Evolutionary conservation across 805 yeast species (phyloP).

Genomic region (Vanderwaltozyma yarrowii): DNA sequence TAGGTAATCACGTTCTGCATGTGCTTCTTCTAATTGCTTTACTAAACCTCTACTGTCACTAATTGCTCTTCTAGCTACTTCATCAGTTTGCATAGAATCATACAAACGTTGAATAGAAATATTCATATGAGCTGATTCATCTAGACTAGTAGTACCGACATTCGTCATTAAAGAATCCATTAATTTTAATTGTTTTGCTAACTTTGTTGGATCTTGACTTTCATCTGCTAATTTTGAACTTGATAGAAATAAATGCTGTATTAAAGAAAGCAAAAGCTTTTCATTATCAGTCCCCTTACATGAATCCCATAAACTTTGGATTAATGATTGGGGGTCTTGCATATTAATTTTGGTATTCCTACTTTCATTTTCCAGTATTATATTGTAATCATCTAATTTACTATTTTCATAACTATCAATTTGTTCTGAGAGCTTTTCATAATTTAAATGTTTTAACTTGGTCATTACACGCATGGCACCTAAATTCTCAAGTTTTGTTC

Average conservation of each 20-base stretch:
- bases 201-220: conserved; percentile 19
- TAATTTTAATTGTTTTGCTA: conserved; percentile 35
- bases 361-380: conserved; percentile 14
- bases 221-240: conserved; percentile 19
- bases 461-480: conserved; percentile 27
- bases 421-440: conserved; percentile 56
- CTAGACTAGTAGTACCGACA: conserved; percentile 41
- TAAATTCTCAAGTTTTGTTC: conserved; percentile 25
- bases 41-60: conserved; percentile 48
- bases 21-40: conserved; percentile 36
- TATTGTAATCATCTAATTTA: conserved; percentile 28
- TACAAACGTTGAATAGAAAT: conserved; percentile 71
- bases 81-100: conserved; percentile 78
- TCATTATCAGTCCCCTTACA: conserved; percentile 51
- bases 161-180: conserved; percentile 66
- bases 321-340: conserved; percentile 56
- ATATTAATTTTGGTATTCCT: conserved; percentile 33
- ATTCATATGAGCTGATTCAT: conserved; percentile 58
- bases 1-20: conserved; percentile 53
- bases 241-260: conserved; percentile 27
- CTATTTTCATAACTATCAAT: conserved; percentile 50
- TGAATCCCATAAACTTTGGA: conserved; percentile 38
- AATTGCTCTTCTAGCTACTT: conserved; percentile 70
- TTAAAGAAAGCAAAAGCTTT: conserved; percentile 37
- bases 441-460: conserved; percentile 45